A percentile compares a stretch with the other conserved stretches of the same genome.
These are phyloP conservation scores for Cymbopogon flexuosus DNA, from an alignment of 202 grass and related monocot genomes.

Conservation along the genomic window DNA sequence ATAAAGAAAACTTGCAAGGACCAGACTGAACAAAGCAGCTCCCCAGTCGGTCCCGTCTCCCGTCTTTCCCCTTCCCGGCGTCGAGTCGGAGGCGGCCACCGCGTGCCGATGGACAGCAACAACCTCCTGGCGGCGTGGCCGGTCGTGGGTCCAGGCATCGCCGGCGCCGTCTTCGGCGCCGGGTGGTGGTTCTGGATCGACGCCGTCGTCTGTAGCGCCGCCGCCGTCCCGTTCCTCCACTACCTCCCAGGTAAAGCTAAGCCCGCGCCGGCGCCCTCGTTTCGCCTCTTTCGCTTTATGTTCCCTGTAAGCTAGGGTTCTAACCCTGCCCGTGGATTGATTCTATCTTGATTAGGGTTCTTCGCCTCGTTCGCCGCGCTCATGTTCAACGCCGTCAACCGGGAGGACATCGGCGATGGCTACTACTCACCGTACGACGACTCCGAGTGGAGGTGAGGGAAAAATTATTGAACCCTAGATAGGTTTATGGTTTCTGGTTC, in stretches of 20 bases:
- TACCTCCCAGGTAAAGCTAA: conserved; percentile 63
- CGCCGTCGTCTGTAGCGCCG: conserved; percentile 76
- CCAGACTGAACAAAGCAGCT: not conserved
- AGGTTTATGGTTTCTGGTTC: not conserved
- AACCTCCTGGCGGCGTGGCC: conserved; percentile 54
- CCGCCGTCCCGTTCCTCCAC: conserved; percentile 69
- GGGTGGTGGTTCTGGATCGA: conserved; percentile 96
- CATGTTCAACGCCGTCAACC: conserved; percentile 87
- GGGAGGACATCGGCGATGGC: conserved; percentile 56
- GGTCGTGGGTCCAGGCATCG: conserved; percentile 48
- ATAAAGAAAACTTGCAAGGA: not conserved
- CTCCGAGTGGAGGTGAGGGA: conserved; percentile 64
- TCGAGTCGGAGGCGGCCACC: conserved; percentile 14
- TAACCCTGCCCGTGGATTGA: not conserved
- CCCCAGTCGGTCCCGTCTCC: not conserved
- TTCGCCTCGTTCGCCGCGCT: conserved; percentile 70
- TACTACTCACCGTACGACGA: conserved; percentile 85
- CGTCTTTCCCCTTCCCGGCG: conserved; percentile 22
- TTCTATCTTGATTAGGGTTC: conserved; percentile 42
- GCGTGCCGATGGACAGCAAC: conserved; percentile 38
- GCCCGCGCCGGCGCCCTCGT: not conserved
- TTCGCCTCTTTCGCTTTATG: not conserved
- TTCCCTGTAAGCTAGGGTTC: not conserved
- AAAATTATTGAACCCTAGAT: not conserved
- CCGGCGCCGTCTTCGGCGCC: conserved; percentile 68